These are phyloP conservation scores for Wallacemonas sp. DNA, from an alignment of 208 protist genomes.

Conservation along the genomic window DNA sequence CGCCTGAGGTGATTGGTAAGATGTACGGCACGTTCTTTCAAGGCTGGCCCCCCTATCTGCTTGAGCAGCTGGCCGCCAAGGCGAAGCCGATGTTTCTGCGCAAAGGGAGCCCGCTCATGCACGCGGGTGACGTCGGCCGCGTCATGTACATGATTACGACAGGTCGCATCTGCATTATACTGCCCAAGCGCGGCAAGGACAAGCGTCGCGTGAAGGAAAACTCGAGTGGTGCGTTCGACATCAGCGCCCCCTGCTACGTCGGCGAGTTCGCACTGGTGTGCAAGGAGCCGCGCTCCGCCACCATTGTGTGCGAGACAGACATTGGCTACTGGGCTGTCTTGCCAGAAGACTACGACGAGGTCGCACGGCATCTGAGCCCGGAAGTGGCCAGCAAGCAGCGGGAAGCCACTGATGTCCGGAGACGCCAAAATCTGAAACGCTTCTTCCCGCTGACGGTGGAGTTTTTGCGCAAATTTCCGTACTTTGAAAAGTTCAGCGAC, in stretches of 20 bases:
- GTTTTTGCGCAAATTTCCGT: constrained; percentile 74
- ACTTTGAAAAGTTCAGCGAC: constrained; percentile 78
- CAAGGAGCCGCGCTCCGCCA: constrained; percentile 83
- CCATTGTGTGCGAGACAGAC: constrained; percentile 86
- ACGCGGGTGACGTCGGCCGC: constrained; percentile 87
- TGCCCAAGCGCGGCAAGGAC: constrained; percentile 62
- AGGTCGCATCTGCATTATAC: constrained; percentile 66
- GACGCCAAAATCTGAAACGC: constrained; percentile 77
- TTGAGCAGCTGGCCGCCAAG: constrained; percentile 70
- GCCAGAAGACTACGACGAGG: constrained; percentile 83
- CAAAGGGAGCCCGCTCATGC: constrained; percentile 78
- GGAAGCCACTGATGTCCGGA: constrained; percentile 82
- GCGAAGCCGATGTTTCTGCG: constrained; percentile 63
- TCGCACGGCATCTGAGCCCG: constrained; percentile 66
- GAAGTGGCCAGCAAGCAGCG: constrained; percentile 80
- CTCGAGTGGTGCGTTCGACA: constrained; percentile 61
- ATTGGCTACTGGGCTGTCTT: constrained; percentile 79
- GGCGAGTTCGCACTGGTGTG: constrained; percentile 90
- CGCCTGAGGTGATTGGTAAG: constrained; percentile 71
- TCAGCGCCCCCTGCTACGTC: constrained; percentile 85
- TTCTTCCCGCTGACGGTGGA: constrained; percentile 81
- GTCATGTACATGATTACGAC: constrained; percentile 89
- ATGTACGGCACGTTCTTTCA: constrained; percentile 88
- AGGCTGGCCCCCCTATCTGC: constrained; percentile 66
- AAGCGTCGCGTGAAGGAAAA: constrained; percentile 82